Conservation (phyloP, 2,329 filamentous ascomycete genomes). For the Calonectria honghensis region DNA sequence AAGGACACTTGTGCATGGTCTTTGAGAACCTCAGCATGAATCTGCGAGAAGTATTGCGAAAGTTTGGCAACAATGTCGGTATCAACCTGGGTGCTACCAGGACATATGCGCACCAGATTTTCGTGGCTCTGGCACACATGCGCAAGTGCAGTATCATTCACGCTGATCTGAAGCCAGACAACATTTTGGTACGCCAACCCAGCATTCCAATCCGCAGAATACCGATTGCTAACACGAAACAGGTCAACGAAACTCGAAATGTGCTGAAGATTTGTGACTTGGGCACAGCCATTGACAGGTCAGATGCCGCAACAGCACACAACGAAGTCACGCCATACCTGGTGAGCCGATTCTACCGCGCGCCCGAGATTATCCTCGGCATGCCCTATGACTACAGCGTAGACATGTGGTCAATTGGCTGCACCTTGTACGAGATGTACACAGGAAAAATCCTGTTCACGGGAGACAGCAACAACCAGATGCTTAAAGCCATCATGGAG, state of each 20-base stretch:
- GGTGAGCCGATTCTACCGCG: constrained; percentile 97
- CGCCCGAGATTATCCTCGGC: constrained; percentile 97
- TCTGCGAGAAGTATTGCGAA: constrained; percentile 93
- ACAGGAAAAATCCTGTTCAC: constrained; percentile 98
- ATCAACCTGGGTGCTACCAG: constrained; percentile 92
- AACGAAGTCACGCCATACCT: constrained; percentile 96
- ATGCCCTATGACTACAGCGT: constrained; percentile 96
- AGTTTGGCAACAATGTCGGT: constrained; percentile 95
- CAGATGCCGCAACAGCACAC: constrained; percentile 81
- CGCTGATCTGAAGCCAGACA: constrained; percentile 97
- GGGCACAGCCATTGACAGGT: constrained; percentile 94
- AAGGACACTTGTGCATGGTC: constrained; percentile 95
- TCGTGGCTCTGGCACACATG: constrained; percentile 90
- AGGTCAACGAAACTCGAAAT: constrained; percentile 88
- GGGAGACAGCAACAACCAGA: constrained; percentile 97
- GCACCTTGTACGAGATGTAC: constrained; percentile 96
- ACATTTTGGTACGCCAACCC: constrained; percentile 82
- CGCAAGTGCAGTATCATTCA: constrained; percentile 95
- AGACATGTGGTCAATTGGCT: constrained; percentile 98
- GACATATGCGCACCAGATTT: constrained; percentile 95
- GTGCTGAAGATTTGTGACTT: constrained; percentile 96
- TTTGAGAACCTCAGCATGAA: constrained; percentile 98
- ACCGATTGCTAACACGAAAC: constrained; percentile 40
- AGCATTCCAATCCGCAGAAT: not conserved
- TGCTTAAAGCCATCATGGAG: constrained; percentile 97